Conservation (phyloP, 257 asterid genomes). For the Plantago major region DNA sequence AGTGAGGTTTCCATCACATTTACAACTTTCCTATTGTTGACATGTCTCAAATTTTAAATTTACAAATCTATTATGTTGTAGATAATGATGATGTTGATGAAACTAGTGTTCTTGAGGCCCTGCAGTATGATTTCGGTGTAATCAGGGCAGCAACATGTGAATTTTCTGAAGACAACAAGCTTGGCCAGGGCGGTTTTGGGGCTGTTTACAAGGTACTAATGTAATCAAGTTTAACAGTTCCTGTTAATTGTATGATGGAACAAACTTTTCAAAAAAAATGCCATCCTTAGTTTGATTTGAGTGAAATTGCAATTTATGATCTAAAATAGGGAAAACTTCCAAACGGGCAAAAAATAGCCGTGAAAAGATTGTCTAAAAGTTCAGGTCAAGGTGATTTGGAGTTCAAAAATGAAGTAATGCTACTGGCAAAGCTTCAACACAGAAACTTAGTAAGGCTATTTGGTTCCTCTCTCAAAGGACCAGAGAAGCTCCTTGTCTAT, state of each 20-base stretch:
- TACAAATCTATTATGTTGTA: neutral
- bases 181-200: constrained; percentile 9
- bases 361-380: constrained; percentile 1
- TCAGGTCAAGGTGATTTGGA: constrained; percentile 7
- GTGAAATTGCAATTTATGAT: neutral
- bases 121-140: neutral
- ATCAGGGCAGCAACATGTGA: constrained; percentile 1
- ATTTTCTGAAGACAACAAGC: neutral
- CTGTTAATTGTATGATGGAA: neutral
- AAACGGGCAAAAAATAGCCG: constrained; percentile 2
- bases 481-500: constrained; percentile 4
- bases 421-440: constrained; percentile 2
- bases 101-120: neutral
- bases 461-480: neutral
- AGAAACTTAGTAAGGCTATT: neutral
- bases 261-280: neutral
- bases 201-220: constrained; percentile 2
- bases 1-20: too few relatives aligned
- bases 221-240: neutral
- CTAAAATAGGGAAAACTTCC: constrained; percentile 1
- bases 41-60: too few relatives aligned
- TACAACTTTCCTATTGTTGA: too few relatives aligned
- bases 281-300: neutral
- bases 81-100: neutral
- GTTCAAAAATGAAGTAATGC: constrained; percentile 6